phyloP scores from a whole-genome alignment of 176 grass and related monocot species.

The Avena insularis region DNA sequence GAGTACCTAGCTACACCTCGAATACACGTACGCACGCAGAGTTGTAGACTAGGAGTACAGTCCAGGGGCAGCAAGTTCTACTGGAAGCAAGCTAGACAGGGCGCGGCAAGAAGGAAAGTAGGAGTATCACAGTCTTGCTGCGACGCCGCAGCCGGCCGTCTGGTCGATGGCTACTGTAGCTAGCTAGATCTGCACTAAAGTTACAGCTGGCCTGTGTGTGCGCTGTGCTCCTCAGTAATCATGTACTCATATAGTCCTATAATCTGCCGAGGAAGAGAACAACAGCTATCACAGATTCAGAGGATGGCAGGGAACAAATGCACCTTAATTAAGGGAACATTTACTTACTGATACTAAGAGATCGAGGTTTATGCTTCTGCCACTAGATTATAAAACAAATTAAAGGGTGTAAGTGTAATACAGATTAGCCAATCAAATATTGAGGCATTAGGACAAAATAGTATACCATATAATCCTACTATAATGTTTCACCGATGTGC shows the following conservation, averaged over 20 bases:
- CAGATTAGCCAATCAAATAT: too few relatives aligned
- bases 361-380: too few relatives aligned
- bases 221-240: background rate
- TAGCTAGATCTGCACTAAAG: background rate
- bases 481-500: too few relatives aligned
- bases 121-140: background rate
- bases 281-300: too few relatives aligned
- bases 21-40: background rate
- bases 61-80: background rate
- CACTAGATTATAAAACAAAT: too few relatives aligned
- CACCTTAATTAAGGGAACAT: too few relatives aligned
- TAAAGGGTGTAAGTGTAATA: too few relatives aligned
- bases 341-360: too few relatives aligned
- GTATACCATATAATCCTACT: too few relatives aligned
- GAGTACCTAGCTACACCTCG: background rate
- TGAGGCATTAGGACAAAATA: too few relatives aligned
- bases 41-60: background rate
- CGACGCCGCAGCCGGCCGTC: background rate
- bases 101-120: constrained; percentile 11
- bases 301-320: too few relatives aligned
- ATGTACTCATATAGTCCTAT: background rate
- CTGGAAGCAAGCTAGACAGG: background rate
- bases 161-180: background rate
- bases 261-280: too few relatives aligned
- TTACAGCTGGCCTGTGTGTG: background rate